These are phyloP conservation scores for Herpetomonas muscarum DNA, from an alignment of 208 protist species.

Conservation along the genomic window DNA sequence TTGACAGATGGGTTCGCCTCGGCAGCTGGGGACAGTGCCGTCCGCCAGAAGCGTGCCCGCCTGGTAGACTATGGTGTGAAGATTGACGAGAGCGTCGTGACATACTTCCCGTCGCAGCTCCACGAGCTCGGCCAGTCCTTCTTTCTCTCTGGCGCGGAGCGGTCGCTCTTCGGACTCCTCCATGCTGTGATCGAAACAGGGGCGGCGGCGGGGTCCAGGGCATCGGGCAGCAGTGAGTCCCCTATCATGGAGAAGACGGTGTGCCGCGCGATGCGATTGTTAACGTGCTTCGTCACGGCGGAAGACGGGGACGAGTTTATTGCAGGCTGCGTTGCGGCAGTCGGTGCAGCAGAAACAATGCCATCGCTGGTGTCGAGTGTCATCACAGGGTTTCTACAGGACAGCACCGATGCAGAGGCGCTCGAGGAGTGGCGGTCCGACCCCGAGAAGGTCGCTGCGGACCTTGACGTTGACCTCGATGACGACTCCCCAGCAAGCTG, in stretches of 20 bases:
- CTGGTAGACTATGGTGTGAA: slow-evolving; percentile 16
- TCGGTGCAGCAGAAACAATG: slow-evolving; percentile 18
- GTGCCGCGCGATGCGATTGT: slow-evolving; percentile 51
- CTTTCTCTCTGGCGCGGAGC: slow-evolving; percentile 22
- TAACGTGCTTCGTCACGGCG: slow-evolving; percentile 29
- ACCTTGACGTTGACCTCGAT: slow-evolving; percentile 44
- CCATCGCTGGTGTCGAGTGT: slow-evolving; percentile 30
- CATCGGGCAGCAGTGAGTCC: not conserved
- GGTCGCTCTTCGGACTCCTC: slow-evolving; percentile 20
- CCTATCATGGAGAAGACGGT: slow-evolving; percentile 53
- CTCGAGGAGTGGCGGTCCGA: slow-evolving; percentile 38
- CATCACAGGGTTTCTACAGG: slow-evolving; percentile 49
- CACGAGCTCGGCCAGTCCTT: slow-evolving; percentile 31
- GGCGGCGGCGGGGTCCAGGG: slow-evolving; percentile 12
- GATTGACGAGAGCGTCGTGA: slow-evolving; percentile 36
- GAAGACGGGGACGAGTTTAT: slow-evolving; percentile 59
- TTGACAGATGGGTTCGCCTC: slow-evolving; percentile 24
- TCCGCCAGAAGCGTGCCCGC: not conserved
- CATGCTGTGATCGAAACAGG: slow-evolving; percentile 26
- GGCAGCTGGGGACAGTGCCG: not conserved
- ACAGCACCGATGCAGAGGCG: slow-evolving; percentile 22
- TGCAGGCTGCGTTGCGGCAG: slow-evolving; percentile 12
- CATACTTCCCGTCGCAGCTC: slow-evolving; percentile 42
- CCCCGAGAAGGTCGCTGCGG: slow-evolving; percentile 45
- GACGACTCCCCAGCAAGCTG: slow-evolving; percentile 35